Evolutionary conservation across 192 early-diverging fungal genomes (phyloP).

Genomic region (Coemansia sp.): DNA sequence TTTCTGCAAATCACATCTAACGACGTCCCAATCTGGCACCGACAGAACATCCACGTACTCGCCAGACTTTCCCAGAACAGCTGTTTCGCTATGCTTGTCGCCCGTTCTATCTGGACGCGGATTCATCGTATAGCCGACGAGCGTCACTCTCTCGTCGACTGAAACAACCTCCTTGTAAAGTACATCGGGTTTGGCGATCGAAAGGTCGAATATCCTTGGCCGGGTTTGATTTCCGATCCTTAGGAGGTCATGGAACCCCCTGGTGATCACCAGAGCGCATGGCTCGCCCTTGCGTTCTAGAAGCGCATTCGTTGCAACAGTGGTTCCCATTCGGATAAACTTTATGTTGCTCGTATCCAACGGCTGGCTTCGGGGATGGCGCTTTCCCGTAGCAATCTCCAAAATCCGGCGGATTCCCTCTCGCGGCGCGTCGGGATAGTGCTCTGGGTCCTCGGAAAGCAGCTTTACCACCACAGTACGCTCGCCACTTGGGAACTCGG

Average conservation of each 20-base stretch:
- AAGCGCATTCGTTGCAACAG: slow-evolving; percentile 93
- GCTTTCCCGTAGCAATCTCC: slow-evolving; percentile 71
- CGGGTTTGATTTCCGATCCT: slow-evolving; percentile 88
- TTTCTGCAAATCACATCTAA: slow-evolving; percentile 60
- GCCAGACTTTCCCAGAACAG: slow-evolving; percentile 75
- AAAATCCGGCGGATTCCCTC: slow-evolving; percentile 91
- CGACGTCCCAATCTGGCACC: slow-evolving; percentile 56
- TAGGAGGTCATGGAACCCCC: slow-evolving; percentile 85
- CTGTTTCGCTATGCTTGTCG: slow-evolving; percentile 2
- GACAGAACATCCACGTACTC: slow-evolving; percentile 79
- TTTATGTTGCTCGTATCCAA: slow-evolving; percentile 72
- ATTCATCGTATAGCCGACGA: slow-evolving; percentile 72
- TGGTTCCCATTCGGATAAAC: slow-evolving; percentile 94
- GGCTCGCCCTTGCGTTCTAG: slow-evolving; percentile 86
- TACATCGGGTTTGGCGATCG: slow-evolving; percentile 82
- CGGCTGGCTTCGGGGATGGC: slow-evolving; percentile 63
- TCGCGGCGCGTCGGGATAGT: slow-evolving; percentile 90
- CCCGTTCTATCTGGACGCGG: slow-evolving; percentile 4
- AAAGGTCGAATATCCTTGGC: slow-evolving; percentile 92
- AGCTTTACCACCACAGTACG: slow-evolving; percentile 81
- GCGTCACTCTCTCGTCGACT: slow-evolving; percentile 84
- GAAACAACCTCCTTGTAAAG: slow-evolving; percentile 78
- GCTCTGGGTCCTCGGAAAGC: slow-evolving; percentile 84
- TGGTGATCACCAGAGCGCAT: slow-evolving; percentile 84
- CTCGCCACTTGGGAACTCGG: slow-evolving; percentile 44